Evolutionary conservation across 352 stramenopile genomes (phyloP).

Genomic region (Albugo candida): DNA sequence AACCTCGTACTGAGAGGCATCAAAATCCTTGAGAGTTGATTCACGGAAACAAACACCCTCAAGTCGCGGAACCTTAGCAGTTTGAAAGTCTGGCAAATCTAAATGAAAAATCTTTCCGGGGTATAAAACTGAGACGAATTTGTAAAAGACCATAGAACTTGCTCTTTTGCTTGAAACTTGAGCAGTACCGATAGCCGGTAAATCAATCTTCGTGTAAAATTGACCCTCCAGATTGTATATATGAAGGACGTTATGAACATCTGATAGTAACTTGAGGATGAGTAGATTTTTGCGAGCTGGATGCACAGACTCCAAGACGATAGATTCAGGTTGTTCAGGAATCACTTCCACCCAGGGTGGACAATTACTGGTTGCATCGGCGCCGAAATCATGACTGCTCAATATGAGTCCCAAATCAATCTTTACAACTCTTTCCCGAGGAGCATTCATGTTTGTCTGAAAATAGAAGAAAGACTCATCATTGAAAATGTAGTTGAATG

Average conservation of each 20-base stretch:
- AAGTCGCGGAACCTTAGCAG: conserved; percentile 10
- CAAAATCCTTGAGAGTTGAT: conserved; percentile 69
- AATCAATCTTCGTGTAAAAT: conserved; percentile 52
- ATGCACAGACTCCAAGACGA: conserved; percentile 58
- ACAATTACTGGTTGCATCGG: conserved; percentile 10
- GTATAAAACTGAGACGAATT: conserved; percentile 78
- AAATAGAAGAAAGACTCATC: conserved; percentile 79
- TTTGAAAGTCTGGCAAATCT: conserved; percentile 19
- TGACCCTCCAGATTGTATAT: conserved; percentile 53
- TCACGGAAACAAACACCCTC: conserved; percentile 22
- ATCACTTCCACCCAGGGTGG: conserved; percentile 63
- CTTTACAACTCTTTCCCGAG: conserved; percentile 55
- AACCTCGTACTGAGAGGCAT: conserved; percentile 57
- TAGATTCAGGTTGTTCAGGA: conserved; percentile 39
- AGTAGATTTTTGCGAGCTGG: conserved; percentile 43
- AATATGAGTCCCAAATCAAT: conserved; percentile 15
- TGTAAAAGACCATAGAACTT: conserved; percentile 74
- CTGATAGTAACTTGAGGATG: conserved; percentile 61
- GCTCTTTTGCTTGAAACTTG: conserved; percentile 43
- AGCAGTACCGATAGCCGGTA: conserved; percentile 50
- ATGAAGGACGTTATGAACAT: conserved; percentile 61
- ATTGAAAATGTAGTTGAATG: conserved; percentile 78
- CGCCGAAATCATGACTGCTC: background rate
- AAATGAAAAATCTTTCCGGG: conserved; percentile 61
- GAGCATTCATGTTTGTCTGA: conserved; percentile 63